Evolutionary conservation across 163 green algal species (phyloP).

Genomic region (Chloroidium sp.): DNA sequence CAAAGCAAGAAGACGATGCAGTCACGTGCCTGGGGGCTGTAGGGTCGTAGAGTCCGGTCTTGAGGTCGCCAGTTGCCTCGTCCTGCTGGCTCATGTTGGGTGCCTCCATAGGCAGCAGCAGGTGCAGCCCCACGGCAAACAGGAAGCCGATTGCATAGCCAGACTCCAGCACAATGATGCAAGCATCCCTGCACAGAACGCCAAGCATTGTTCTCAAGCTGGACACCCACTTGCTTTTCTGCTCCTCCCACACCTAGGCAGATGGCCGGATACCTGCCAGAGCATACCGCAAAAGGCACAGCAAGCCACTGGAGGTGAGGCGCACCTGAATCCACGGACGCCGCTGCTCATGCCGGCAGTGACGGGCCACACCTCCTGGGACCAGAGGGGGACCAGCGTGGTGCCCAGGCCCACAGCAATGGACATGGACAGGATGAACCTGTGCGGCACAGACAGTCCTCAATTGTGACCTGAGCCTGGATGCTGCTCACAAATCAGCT

Average conservation of each 20-base stretch:
- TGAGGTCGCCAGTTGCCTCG: neutral
- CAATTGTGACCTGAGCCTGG: neutral
- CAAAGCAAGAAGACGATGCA: too few relatives aligned
- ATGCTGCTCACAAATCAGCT: neutral
- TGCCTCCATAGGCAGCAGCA: slow-evolving; percentile 9
- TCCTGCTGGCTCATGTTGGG: neutral
- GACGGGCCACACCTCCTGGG: slow-evolving; percentile 43
- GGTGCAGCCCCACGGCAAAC: slow-evolving; percentile 12
- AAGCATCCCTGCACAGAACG: slow-evolving; percentile 30
- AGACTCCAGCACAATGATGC: slow-evolving; percentile 42
- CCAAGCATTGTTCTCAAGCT: neutral
- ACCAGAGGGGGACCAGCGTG: slow-evolving; percentile 45
- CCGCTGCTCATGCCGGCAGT: slow-evolving; percentile 7
- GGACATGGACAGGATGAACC: slow-evolving; percentile 64
- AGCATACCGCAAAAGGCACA: neutral
- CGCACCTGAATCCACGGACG: slow-evolving; percentile 18
- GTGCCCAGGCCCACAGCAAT: slow-evolving; percentile 64
- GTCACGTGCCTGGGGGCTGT: neutral
- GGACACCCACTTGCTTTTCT: neutral
- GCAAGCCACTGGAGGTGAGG: neutral
- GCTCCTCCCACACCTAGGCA: neutral
- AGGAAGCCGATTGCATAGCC: slow-evolving; percentile 24
- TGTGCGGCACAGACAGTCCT: neutral
- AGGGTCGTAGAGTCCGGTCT: neutral
- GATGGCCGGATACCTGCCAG: neutral